Base-by-base conservation (phyloP, 2,329 filamentous ascomycete genomes). In the Eutypella sp. region DNA sequence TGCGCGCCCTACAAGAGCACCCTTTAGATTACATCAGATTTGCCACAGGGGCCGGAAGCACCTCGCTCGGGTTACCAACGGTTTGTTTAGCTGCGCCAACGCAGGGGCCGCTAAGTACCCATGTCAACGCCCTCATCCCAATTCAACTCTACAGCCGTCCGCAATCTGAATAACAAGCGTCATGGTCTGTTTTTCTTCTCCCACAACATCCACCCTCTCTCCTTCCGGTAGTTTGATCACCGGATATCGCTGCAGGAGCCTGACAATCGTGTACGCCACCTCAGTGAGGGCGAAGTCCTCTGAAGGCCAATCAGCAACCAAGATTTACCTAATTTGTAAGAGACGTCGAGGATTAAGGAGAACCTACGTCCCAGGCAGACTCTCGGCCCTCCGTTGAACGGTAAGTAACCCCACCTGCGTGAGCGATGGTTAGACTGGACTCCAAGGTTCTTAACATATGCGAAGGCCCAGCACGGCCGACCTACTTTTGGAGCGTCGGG, bases 271-370 rank as follows among this genome's bases (percentile, higher is more conserved):
- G 34, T 59, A 59, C 16, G 55, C 54, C 23, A 50, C 55, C 16
- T 57, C 54, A 15, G 55, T 57, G 3, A 58, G 41, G 4, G 57
- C 55, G 24, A 59, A 59, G 41, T 59, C 57, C 55, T 56, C 57
- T 37, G 13, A 20, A 37, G 16, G 15, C 16, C 34, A 37, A 19
- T 37, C n/a, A 37, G 34, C 57, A 37, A 15, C 24, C 15, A 40
- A 36, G 18, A n/a, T 22, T n/a, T n/a, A n/a, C n/a, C n/a, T 5
- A 38, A 3, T 25, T 48, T 13, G 48, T 44, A 33, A 41, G 4
- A 4, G 31, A 24, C 2, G 15, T 5, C 8, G 34, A 8, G 11
- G 7, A 23, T 20, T 18, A 3, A 22, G 23, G 25, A 4, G 11
- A 34, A 43, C 55, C 47, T 46, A 59, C 57, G 57, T 7, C 55